A percentile compares a stretch with the other conserved stretches of the same genome.
These are phyloP conservation scores for Lactarius indigo DNA, from an alignment of 768 basidiomycete species.

Conservation along the genomic window DNA sequence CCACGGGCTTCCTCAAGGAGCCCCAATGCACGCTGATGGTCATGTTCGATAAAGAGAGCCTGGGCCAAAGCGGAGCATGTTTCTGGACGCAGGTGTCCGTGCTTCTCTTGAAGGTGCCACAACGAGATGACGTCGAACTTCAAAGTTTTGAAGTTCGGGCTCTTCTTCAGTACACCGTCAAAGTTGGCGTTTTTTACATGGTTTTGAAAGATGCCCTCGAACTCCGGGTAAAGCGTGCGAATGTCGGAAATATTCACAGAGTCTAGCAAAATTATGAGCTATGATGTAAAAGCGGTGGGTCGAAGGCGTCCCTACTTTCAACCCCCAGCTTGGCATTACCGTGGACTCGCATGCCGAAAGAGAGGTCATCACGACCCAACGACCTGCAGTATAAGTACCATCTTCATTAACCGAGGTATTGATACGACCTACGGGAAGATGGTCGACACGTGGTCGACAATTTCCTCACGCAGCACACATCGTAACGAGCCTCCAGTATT, in stretches of 20 bases:
- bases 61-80: background rate
- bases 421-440: constrained; percentile 2
- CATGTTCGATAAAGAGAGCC: background rate
- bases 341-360: no score
- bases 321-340: background rate
- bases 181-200: background rate
- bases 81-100: background rate
- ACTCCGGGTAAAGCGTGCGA: background rate
- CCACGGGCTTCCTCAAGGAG: background rate
- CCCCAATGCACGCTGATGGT: background rate
- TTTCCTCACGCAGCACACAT: background rate
- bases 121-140: background rate
- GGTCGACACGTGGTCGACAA: background rate
- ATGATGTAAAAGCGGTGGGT: background rate
- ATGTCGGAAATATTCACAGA: background rate
- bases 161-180: background rate
- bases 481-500: background rate
- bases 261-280: background rate
- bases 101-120: background rate
- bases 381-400: background rate
- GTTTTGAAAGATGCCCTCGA: background rate
- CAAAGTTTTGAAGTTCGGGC: background rate
- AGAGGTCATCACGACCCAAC: background rate
- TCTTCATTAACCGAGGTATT: background rate
- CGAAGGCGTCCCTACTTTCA: background rate